Base-by-base conservation (phyloP, 495 filamentous ascomycete genomes). In the Mytilinidion resinicola region DNA sequence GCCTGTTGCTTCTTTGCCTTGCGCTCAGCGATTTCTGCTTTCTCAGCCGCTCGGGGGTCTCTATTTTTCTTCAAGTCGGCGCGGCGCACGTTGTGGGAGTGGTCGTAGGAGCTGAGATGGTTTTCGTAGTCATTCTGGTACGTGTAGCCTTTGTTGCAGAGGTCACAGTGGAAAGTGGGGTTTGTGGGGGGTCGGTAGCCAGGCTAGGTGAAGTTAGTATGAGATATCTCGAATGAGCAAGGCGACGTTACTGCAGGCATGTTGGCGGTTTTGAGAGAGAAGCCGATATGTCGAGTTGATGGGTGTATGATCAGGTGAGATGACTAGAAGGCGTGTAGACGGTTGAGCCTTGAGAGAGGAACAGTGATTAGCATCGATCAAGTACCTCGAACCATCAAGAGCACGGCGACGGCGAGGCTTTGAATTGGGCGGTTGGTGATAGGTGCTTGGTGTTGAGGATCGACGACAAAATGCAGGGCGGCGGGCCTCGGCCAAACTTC, bases 151-250 rank as follows among this genome's bases (percentile, higher is more conserved):
- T 88, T 85, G 41, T 77, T 73, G 67, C 85, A 88, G 55, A 88
- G 73, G 42, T 85, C 78, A 74, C 86, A 98, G 73, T 88, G 90
- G 76, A 98, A 96, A 30, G 89, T 82, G n/a, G 25, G 25, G 25
- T 30, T 6, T 30, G 25, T 30, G 25, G 25, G 25, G 17, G 41
- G n/a, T 49, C n/a, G 15, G 19, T 9, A 9, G 33, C 1, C 39
- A 21, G 34, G 14, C 17, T 21, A 30, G 3, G 34, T 7, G 4
- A 14, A 19, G 11, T 15, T 8, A 20, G n/a, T 47, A 8, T 5
- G 5, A 36, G 17, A 20, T 0, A 37, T 44, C 38, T 38, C 3
- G 1, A 1, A 41, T 25, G 10, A 7, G 36, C 9, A 7, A 12
- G 44, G 37, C 33, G 5, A 38, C 12, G 36, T 43, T 43, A 14